A percentile compares a stretch with the other conserved stretches of the same genome.
phyloP scores from a whole-genome alignment of 345 rosid species.

The Cardamine resedifolia region DNA sequence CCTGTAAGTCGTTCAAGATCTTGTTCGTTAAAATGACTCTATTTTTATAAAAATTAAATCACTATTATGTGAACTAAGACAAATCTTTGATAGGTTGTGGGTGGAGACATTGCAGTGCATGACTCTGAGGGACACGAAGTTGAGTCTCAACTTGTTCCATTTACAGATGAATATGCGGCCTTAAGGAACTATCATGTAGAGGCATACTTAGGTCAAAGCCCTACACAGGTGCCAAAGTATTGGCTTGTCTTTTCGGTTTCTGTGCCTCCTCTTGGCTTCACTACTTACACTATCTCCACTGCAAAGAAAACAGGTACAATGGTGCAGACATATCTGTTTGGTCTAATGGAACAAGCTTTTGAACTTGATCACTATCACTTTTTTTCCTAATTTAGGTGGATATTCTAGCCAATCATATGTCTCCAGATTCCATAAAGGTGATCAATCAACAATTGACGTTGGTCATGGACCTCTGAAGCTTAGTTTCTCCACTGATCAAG shows the following conservation, averaged over 20 bases:
- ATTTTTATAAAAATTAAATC: not conserved
- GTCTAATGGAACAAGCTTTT: constrained; percentile 25
- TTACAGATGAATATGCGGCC: constrained; percentile 51
- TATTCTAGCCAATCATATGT: constrained; percentile 52
- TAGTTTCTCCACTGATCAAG: constrained; percentile 50
- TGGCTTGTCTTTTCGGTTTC: constrained; percentile 82
- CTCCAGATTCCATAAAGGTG: constrained; percentile 43
- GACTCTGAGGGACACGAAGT: constrained; percentile 83
- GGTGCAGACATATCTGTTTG: constrained; percentile 17
- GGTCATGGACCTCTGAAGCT: constrained; percentile 79
- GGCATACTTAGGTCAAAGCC: constrained; percentile 71
- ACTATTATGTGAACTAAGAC: constrained; percentile 10
- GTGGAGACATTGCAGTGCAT: constrained; percentile 59
- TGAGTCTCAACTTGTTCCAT: constrained; percentile 81
- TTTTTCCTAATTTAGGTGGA: constrained; percentile 50
- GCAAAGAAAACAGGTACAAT: constrained; percentile 61
- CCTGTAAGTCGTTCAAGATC: constrained; percentile 62
- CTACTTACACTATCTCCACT: constrained; percentile 67
- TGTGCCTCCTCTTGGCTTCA: constrained; percentile 92
- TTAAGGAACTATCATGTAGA: constrained; percentile 66
- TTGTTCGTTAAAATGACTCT: constrained; percentile 1
- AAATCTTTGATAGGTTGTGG: constrained; percentile 50
- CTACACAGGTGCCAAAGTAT: constrained; percentile 61
- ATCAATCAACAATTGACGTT: constrained; percentile 52
- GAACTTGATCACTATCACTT: not conserved